Evolutionary conservation across 768 basidiomycete species (phyloP).

Genomic region (Amanita rimosa): DNA sequence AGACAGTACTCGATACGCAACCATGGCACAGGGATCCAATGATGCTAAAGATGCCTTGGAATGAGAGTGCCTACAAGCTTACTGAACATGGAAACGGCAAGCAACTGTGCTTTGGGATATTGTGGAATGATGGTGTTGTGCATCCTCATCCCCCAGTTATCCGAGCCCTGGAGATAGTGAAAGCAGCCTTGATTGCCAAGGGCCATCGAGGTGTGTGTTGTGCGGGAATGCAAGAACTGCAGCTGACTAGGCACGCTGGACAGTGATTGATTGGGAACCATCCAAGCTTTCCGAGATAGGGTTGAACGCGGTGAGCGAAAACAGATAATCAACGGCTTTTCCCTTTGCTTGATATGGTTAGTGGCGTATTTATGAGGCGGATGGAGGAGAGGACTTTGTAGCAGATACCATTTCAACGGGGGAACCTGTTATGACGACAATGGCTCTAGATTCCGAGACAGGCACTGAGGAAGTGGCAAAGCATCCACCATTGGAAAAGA

Average conservation of each 20-base stretch:
- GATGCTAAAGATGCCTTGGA: conserved; percentile 48
- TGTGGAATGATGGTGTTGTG: conserved; percentile 2
- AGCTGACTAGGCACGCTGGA: background rate
- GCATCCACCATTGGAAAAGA: conserved; percentile 16
- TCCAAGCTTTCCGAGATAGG: conserved; percentile 38
- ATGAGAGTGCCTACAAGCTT: conserved; percentile 46
- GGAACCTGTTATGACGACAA: conserved; percentile 44
- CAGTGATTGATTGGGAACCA: conserved; percentile 65
- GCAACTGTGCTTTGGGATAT: conserved; percentile 5
- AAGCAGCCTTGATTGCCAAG: conserved; percentile 42
- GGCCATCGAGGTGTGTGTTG: conserved; percentile 50
- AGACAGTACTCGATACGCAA: conserved; percentile 43
- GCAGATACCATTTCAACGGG: conserved; percentile 25
- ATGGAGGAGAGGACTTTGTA: conserved; percentile 34
- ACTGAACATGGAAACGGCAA: conserved; percentile 33
- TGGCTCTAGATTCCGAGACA: conserved; percentile 22
- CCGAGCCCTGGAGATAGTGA: conserved; percentile 45
- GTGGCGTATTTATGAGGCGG: conserved; percentile 34
- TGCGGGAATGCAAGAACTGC: background rate
- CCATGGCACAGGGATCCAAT: conserved; percentile 64
- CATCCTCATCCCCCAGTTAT: conserved; percentile 37
- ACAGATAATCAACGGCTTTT: background rate
- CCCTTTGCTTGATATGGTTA: conserved; percentile 10
- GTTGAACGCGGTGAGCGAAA: conserved; percentile 25
- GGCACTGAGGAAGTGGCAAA: background rate